These are phyloP conservation scores for Xerophyta viscosa DNA, from an alignment of 106 monocot genomes.

Conservation along the genomic window DNA sequence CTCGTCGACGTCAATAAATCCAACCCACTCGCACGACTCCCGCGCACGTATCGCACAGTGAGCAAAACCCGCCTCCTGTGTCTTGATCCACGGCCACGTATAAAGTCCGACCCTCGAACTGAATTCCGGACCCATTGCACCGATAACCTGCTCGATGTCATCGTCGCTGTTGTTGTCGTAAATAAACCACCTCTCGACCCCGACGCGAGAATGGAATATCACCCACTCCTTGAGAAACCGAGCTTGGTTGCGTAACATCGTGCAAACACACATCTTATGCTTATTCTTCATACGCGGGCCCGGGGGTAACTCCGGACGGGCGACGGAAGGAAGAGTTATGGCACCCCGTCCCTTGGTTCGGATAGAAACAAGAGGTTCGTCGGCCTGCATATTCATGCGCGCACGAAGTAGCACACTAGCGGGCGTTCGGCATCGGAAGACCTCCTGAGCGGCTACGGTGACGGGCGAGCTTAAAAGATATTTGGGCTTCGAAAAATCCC, in stretches of 20 bases:
- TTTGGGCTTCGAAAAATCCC: conserved; percentile 58
- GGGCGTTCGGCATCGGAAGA: conserved; percentile 84
- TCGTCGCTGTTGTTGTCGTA: conserved; percentile 98
- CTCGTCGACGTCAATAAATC: conserved; percentile 95
- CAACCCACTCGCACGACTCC: conserved; percentile 73
- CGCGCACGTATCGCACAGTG: conserved; percentile 77
- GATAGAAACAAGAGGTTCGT: conserved; percentile 54
- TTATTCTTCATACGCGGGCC: conserved; percentile 10
- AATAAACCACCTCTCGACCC: conserved; percentile 82
- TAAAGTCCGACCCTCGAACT: conserved; percentile 39
- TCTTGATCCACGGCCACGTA: conserved; percentile 89
- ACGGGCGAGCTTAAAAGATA: conserved; percentile 36
- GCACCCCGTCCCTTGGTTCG: conserved; percentile 36
- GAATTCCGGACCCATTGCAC: conserved; percentile 7
- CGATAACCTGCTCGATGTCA: conserved; percentile 32
- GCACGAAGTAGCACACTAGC: conserved; percentile 39
- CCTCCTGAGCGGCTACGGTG: conserved; percentile 68
- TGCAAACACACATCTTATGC: conserved; percentile 84
- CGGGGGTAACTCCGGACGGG: conserved; percentile 25
- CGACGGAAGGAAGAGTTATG: conserved; percentile 56
- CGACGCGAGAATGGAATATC: conserved; percentile 57
- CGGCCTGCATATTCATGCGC: not conserved
- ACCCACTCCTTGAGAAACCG: conserved; percentile 86
- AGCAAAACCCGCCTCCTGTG: conserved; percentile 94
- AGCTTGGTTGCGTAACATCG: conserved; percentile 96